These are phyloP conservation scores for Uronychia setigera DNA, from an alignment of 73 alveolate species.

Conservation along the genomic window DNA sequence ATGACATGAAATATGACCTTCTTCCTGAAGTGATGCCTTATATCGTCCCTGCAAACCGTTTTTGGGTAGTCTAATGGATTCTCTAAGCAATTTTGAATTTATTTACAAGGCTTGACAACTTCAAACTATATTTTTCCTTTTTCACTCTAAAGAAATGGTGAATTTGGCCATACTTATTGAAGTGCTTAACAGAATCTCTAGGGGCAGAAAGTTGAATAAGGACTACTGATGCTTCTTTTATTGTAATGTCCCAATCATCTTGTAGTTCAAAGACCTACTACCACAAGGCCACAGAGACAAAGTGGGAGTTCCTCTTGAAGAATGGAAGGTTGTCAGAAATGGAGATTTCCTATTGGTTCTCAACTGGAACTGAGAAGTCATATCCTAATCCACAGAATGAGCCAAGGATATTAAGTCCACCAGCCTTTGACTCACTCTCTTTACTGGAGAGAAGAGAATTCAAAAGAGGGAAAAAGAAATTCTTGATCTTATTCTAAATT, in stretches of 20 bases:
- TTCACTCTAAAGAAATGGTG: background rate
- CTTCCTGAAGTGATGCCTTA: background rate
- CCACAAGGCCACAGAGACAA: slow-evolving; percentile 62
- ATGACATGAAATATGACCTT: background rate
- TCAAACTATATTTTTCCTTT: slow-evolving; percentile 46
- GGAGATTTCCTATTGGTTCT: slow-evolving; percentile 2
- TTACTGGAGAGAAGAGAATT: slow-evolving; percentile 45
- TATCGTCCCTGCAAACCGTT: background rate
- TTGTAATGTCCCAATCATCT: slow-evolving; percentile 70
- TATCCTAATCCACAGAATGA: slow-evolving; percentile 73
- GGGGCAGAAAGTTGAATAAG: slow-evolving; percentile 73
- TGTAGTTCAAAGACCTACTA: slow-evolving; percentile 62
- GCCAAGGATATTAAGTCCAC: slow-evolving; percentile 71
- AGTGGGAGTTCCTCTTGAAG: slow-evolving; percentile 33
- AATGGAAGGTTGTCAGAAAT: slow-evolving; percentile 14
- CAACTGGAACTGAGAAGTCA: slow-evolving; percentile 1
- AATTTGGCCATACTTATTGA: background rate
- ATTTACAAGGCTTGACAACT: slow-evolving; percentile 26
- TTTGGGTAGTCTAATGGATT: background rate
- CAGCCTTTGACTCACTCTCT: slow-evolving; percentile 67
- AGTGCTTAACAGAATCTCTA: slow-evolving; percentile 34
- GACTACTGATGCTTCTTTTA: slow-evolving; percentile 68
- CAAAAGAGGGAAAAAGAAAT: slow-evolving; percentile 32
- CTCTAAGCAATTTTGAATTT: slow-evolving; percentile 18
- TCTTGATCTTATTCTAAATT: slow-evolving; percentile 40